phyloP scores from a whole-genome alignment of 2,329 filamentous ascomycete genomes.

The Volutella citrinella region DNA sequence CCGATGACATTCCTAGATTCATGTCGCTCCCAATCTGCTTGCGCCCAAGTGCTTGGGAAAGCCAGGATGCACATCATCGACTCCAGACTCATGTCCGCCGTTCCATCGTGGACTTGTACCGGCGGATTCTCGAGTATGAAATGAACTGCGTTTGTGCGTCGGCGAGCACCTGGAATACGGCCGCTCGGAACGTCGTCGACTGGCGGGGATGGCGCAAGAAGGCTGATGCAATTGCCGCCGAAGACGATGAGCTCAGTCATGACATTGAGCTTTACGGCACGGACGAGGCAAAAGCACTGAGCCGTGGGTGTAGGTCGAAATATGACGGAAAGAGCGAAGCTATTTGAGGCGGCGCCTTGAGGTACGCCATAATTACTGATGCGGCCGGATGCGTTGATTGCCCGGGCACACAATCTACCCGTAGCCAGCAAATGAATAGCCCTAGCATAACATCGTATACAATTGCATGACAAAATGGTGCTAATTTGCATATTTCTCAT shows the following conservation, averaged over 20 bases:
- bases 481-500: no score
- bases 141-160: constrained; percentile 39
- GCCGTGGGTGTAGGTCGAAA: constrained; percentile 13
- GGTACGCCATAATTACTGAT: no score
- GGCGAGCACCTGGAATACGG: constrained; percentile 35
- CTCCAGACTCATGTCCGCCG: constrained; percentile 20
- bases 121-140: constrained; percentile 34
- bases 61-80: constrained; percentile 19
- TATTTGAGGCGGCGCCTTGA: no score
- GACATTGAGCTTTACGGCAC: constrained; percentile 21
- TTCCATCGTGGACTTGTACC: constrained; percentile 26
- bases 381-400: no score
- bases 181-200: constrained; percentile 34
- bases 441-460: no score
- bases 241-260: constrained; percentile 23
- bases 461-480: no score
- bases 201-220: constrained; percentile 30
- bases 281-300: constrained; percentile 13
- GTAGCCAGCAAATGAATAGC: no score
- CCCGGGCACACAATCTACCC: no score
- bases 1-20: constrained; percentile 33
- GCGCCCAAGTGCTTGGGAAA: constrained; percentile 20
- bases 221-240: constrained; percentile 22
- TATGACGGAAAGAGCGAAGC: not conserved
- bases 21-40: constrained; percentile 30